phyloP scores from a whole-genome alignment of 1,284 basidiomycete species.

The Trametes sp. region DNA sequence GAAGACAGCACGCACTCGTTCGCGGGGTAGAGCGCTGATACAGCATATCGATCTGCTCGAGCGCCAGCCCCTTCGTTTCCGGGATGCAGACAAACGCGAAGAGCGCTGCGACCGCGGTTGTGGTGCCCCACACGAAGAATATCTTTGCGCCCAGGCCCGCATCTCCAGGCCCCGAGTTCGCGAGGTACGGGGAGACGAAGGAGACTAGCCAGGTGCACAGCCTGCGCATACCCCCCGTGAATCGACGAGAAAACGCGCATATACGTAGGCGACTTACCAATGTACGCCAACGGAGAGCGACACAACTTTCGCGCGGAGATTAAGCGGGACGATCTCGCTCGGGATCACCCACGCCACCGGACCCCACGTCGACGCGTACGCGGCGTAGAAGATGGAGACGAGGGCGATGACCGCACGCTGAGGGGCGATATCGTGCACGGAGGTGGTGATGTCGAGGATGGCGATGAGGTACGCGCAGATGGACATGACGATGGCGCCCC shows the following conservation, averaged over 20 bases:
- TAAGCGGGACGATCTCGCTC: constrained; percentile 63
- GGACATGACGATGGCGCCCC: constrained; percentile 2
- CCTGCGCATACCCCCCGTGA: constrained; percentile 67
- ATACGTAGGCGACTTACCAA: neutral
- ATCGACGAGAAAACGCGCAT: neutral
- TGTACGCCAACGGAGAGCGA: constrained; percentile 3
- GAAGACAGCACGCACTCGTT: constrained; percentile 46
- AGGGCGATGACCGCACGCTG: constrained; percentile 5
- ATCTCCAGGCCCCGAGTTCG: constrained; percentile 2
- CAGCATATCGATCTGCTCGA: constrained; percentile 62
- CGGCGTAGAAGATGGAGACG: constrained; percentile 1
- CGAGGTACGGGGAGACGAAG: constrained; percentile 4
- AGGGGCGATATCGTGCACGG: neutral
- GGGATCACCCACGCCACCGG: constrained; percentile 80
- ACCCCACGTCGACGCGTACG: constrained; percentile 65
- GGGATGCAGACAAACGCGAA: constrained; percentile 83
- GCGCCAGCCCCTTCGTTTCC: constrained; percentile 75
- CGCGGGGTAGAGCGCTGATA: constrained; percentile 47
- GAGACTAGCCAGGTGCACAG: constrained; percentile 7
- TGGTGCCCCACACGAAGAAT: constrained; percentile 73
- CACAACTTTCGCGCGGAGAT: neutral
- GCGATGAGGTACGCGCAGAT: constrained; percentile 6
- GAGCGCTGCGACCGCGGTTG: constrained; percentile 59
- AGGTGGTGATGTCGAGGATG: neutral
- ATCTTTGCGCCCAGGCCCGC: constrained; percentile 5